These are phyloP conservation scores for Spergularia marina DNA, from an alignment of 148 eudicot genomes.

Conservation along the genomic window DNA sequence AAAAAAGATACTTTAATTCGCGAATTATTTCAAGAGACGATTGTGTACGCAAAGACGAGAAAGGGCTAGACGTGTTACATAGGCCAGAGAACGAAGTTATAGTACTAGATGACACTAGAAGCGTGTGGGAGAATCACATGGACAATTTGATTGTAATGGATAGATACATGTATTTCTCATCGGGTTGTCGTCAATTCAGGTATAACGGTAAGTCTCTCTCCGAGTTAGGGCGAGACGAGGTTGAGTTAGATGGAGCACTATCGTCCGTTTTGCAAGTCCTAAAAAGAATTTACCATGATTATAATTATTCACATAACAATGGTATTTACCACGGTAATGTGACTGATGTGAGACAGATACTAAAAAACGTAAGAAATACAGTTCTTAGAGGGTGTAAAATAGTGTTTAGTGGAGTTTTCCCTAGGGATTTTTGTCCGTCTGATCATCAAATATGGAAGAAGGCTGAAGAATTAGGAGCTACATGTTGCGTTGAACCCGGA, in stretches of 20 bases:
- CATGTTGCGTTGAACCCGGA: conserved; percentile 42
- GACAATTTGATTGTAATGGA: conserved; percentile 84
- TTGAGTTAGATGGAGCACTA: conserved; percentile 73
- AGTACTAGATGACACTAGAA: conserved; percentile 83
- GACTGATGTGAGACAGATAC: conserved; percentile 33
- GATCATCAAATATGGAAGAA: conserved; percentile 53
- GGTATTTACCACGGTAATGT: background rate
- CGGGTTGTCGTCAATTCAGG: conserved; percentile 67
- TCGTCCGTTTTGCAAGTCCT: conserved; percentile 60
- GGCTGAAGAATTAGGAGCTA: conserved; percentile 69
- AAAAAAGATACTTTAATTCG: conserved; percentile 39
- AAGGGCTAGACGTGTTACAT: conserved; percentile 71
- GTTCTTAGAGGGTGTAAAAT: conserved; percentile 54
- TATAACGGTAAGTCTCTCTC: conserved; percentile 53
- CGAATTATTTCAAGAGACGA: conserved; percentile 72
- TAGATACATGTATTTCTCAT: conserved; percentile 71
- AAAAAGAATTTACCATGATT: conserved; percentile 47
- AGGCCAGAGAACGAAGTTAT: conserved; percentile 65
- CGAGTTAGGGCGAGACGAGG: conserved; percentile 62
- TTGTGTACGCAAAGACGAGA: conserved; percentile 50
- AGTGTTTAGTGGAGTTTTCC: conserved; percentile 54
- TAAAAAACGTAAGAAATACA: conserved; percentile 40
- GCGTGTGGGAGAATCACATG: conserved; percentile 66
- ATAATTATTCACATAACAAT: too few relatives aligned
- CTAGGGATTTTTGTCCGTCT: conserved; percentile 33